Percentiles rank a stretch among this genome's conserved stretches.
phyloP scores from a whole-genome alignment of 164 flowering plant species.

The Tinospora cordifolia region DNA sequence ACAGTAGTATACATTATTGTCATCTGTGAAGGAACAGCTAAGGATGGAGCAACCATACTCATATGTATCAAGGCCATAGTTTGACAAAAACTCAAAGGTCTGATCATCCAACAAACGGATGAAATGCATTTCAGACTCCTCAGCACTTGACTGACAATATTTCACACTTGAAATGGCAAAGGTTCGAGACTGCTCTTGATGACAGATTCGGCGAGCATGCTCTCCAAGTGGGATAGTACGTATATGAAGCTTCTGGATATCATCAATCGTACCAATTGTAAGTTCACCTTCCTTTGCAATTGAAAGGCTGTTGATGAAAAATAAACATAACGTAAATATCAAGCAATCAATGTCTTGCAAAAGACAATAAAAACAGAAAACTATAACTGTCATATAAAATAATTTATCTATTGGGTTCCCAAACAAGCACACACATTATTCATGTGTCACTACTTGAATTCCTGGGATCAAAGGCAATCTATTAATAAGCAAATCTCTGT shows the following conservation, averaged over 20 bases:
- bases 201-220: slow-evolving; percentile 90
- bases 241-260: slow-evolving; percentile 96
- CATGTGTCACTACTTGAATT: no score
- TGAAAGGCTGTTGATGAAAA: slow-evolving; percentile 63
- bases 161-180: slow-evolving; percentile 82
- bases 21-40: slow-evolving; percentile 95
- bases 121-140: slow-evolving; percentile 80
- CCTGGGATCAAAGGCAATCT: no score
- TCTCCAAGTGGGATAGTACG: slow-evolving; percentile 96
- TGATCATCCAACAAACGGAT: slow-evolving; percentile 89
- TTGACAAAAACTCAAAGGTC: slow-evolving; percentile 79
- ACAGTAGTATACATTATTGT: slow-evolving; percentile 75
- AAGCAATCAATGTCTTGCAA: not conserved
- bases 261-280: slow-evolving; percentile 95
- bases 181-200: slow-evolving; percentile 87
- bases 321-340: not conserved
- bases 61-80: slow-evolving; percentile 74
- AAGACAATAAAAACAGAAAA: not conserved
- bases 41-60: slow-evolving; percentile 90
- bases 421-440: not conserved
- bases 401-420: not conserved
- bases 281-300: slow-evolving; percentile 99
- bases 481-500: no score
- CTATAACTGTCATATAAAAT: not conserved
- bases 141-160: slow-evolving; percentile 57